Base-by-base conservation (phyloP, 2,329 filamentous ascomycete species). In the Beauveria sp. region DNA sequence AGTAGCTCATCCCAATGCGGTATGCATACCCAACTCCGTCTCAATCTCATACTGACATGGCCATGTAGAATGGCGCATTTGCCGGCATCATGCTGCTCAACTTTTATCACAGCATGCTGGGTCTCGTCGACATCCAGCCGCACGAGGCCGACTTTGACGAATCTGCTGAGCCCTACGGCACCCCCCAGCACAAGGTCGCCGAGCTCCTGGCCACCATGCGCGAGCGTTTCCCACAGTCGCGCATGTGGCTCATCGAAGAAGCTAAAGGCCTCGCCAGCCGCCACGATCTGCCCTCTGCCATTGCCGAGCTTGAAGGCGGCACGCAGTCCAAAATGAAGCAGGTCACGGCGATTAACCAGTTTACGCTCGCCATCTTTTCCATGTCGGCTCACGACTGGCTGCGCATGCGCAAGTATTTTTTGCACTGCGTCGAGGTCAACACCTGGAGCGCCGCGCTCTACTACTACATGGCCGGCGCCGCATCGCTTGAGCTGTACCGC, bases 381-480 rank as follows among this genome's bases (percentile, higher is more conserved):
- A 89, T 97, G 85, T 93, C 89, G 69, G 75, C 88, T 20, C 90
- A 96, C 72, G 81, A 88, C 65, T 97, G 93, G 77, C 74, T 84
- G 8, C 80, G 87, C 4, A 92, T 90, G 74, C 84, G 90, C 3
- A 81, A 88, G 62, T 82, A 85, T 0, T 98, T 97, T 74, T 74
- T 93, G 46, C 72, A 83, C 66, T 93, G 90, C 66, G 79, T 90
- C 12, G 87, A 90, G 60, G 81, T 95, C 61, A 97, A 96, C 74
- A 90, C 90, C 67, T 98, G 95, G 95, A 93, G 88, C 61, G 91
- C 92, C 58, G 86, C 88, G 0, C 73, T 98, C 59, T 98, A 99
- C 76, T 91, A 91, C 71, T 98, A 93, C 75, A 89, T 96, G 66
- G 89, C 90, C 1, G 95, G 88, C 8, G 82, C 83, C 14, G 88